phyloP scores from a whole-genome alignment of 495 filamentous ascomycete genomes.

The Aspergillus steynii region DNA sequence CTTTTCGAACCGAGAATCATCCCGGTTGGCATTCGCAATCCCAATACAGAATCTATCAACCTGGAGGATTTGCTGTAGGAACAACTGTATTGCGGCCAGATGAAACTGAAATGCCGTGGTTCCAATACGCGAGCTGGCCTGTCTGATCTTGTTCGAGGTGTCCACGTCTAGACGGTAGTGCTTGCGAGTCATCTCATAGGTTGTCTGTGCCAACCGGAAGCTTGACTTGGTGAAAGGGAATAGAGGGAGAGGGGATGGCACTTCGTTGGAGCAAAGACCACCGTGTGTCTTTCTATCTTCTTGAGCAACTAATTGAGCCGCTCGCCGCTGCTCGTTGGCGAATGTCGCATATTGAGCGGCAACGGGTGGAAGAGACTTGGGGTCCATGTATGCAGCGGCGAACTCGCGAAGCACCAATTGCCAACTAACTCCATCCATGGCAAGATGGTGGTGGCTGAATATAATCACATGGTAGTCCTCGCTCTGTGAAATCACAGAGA shows the following conservation, averaged over 20 bases:
- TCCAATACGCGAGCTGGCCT: constrained; percentile 19
- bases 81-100: constrained; percentile 33
- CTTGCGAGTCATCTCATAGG: constrained; percentile 9
- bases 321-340: constrained; percentile 22
- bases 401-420: constrained; percentile 43
- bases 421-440: constrained; percentile 48
- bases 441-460: constrained; percentile 45
- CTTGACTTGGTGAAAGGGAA: neutral
- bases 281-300: neutral
- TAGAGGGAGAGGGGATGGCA: neutral
- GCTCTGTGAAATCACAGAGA: constrained; percentile 16
- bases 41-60: constrained; percentile 42
- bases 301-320: constrained; percentile 2
- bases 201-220: neutral
- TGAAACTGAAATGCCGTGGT: constrained; percentile 47
- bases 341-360: constrained; percentile 29
- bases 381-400: constrained; percentile 33
- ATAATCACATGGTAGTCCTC: constrained; percentile 31
- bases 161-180: constrained; percentile 17
- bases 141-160: constrained; percentile 20
- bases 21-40: constrained; percentile 43
- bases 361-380: constrained; percentile 10
- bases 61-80: constrained; percentile 29
- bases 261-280: neutral
- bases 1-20: constrained; percentile 24